Evolutionary conservation across 805 yeast genomes (phyloP).

Genomic region (Starmerella vitae): DNA sequence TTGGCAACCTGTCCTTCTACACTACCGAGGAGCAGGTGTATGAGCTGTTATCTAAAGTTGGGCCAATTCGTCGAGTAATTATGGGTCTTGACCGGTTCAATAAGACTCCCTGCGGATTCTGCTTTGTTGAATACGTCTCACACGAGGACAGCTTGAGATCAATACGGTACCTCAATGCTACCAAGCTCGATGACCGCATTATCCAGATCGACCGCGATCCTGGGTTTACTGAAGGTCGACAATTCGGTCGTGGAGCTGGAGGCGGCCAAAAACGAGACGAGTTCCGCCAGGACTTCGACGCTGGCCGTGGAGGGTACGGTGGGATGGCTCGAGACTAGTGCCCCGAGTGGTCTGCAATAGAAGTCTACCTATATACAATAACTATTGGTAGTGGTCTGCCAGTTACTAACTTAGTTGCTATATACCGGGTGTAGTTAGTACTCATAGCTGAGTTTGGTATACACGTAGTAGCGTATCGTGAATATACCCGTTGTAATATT

Average conservation of each 20-base stretch:
- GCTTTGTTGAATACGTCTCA: conserved; percentile 67
- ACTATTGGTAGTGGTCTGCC: no score
- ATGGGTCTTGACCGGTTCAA: conserved; percentile 92
- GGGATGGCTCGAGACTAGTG: conserved; percentile 14
- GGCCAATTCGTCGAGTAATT: conserved; percentile 61
- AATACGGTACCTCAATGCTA: conserved; percentile 65
- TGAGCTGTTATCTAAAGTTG: conserved; percentile 67
- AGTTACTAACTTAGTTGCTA: no score
- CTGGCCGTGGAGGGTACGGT: conserved; percentile 35
- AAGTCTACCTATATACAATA: no score
- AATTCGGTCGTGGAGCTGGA: conserved; percentile 80
- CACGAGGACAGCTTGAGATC: conserved; percentile 68
- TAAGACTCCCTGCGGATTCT: conserved; percentile 92
- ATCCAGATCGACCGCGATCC: conserved; percentile 88
- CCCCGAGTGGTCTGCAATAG: no score
- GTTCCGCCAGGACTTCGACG: conserved; percentile 32
- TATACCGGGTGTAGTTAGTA: no score
- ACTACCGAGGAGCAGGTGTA: conserved; percentile 91
- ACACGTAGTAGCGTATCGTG: no score
- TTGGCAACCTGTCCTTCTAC: conserved; percentile 78
- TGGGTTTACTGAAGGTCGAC: conserved; percentile 90
- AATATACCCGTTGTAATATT: no score
- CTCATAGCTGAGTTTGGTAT: no score
- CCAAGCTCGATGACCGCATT: conserved; percentile 68
- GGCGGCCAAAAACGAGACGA: conserved; percentile 90